A percentile compares a stretch with the other conserved stretches of the same genome.
These are phyloP conservation scores for Setaria italica DNA, from an alignment of 202 grass and related monocot species.

Conservation along the genomic window DNA sequence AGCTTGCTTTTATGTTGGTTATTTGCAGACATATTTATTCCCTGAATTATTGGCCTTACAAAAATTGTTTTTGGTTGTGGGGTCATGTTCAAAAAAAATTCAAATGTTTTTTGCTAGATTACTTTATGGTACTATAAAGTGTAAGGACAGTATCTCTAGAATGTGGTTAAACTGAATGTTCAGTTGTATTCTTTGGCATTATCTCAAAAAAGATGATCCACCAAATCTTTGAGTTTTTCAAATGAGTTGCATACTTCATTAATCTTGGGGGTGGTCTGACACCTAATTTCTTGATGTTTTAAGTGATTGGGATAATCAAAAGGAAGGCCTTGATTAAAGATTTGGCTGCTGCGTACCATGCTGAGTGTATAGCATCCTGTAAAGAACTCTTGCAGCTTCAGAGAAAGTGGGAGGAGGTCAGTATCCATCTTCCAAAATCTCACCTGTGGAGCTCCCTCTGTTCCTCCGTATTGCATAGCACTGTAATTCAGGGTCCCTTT, in stretches of 20 bases:
- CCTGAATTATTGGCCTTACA: not conserved
- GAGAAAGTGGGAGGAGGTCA: constrained; percentile 82
- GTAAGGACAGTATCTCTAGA: not conserved
- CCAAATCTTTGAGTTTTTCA: not conserved
- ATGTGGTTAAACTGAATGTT: not conserved
- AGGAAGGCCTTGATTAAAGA: constrained; percentile 90
- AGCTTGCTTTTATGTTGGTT: not conserved
- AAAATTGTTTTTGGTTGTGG: not conserved
- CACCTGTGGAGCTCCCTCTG: not conserved
- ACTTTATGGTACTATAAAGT: not conserved
- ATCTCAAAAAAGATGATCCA: not conserved
- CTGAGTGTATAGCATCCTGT: constrained; percentile 64
- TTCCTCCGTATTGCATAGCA: constrained; percentile 12
- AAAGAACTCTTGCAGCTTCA: constrained; percentile 83
- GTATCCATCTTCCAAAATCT: constrained; percentile 8
- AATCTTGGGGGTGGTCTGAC: not conserved
- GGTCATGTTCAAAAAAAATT: not conserved
- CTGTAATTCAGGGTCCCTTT: not conserved
- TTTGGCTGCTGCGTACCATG: constrained; percentile 70
- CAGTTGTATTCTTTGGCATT: constrained; percentile 18
- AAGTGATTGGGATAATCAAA: constrained; percentile 94
- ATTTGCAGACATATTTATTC: not conserved
- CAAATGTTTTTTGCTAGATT: constrained; percentile 23
- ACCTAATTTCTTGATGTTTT: constrained; percentile 17
- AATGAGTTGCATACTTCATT: not conserved